Evolutionary conservation across 352 stramenopile species (phyloP), one percentile per base, ranked within the genome.

Genomic region (Phytophthora europaea): DNA sequence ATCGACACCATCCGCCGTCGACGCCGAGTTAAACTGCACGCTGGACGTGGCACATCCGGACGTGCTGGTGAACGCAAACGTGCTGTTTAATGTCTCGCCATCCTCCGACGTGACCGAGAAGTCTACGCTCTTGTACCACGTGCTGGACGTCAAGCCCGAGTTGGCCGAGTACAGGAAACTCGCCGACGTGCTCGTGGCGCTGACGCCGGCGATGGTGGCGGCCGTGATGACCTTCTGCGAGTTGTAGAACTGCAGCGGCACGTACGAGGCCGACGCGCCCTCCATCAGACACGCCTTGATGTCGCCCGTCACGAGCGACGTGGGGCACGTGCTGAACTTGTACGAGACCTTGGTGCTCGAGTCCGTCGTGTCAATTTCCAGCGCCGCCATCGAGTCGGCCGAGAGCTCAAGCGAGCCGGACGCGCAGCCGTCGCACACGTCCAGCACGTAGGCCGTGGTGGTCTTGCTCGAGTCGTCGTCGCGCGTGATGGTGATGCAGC

Each of bases 211-310:
- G 55, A 95, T 94, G 38, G 75, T 88, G 36, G 76, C 89, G 36
- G 55, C 77, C 15, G 79, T 70, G 23, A 96, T 91, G 18, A 91
- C 76, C 64, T 92, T 92, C 62, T 92, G 80, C 58, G 87, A 84
- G 79, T 95, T 94, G 74, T 83, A 93, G 48, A 95, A 90, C 78
- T 96, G 88, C 52, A 96, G 73, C 43, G 89, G 89, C 47, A 95
- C 85, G 79, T 96, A 96, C 38, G 88, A 83, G 38, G 82, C 81
- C 22, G 86, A 93, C 26, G 84, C 85, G 40, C 89, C 89, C 60
- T 96, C 89, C 88, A 95, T 95, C 6, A 94, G 68, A 66, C 89
- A 96, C 47, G 88, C 89, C 65, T 89, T 88, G 31, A 96, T 85
- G 64, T 91, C 81, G 10, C 89, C 89, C n/a, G 82, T 73, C 60